Evolutionary conservation across 2,329 filamentous ascomycete genomes (phyloP), one percentile per base, ranked within the genome.

Genomic region (Aspergillus sp.): DNA sequence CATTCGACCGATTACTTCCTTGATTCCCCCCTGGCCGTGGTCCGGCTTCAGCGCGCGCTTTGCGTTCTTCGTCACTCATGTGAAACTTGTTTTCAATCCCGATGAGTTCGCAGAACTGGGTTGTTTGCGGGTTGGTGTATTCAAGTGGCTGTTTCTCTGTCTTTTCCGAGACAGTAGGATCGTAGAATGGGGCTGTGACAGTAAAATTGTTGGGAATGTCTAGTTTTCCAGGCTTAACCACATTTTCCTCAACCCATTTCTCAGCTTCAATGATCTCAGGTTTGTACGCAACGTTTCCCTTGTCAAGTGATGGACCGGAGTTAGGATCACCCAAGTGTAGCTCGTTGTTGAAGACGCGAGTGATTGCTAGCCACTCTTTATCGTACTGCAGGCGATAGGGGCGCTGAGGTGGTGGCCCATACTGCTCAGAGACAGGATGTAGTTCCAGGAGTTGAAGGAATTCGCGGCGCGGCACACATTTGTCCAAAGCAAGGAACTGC

Each of bases 341-440:
- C 36, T 80, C 75, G 3, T 73, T 57, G 36, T 86, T 80, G 60
- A 97, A 94, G 5, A 82, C 84, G 38, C 91, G 85, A 8, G 84
- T 90, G 53, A 98, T 96, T 38, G 93, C 86, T 5, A 98, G 81
- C 91, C 91, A 98, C 70, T 98, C 93, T 7, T 83, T 81, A 65
- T 98, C 93, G 63, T 98, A 97, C 42, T 82, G 73, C 0, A 96
- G 74, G 7, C 71, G 73, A 55, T 81, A 78, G 1, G 81, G 81
- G 2, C 72, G 67, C 10, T 70, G 29, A 4, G 29, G 10, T 6
- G 50, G 42, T 7, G 42, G 45, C 19, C 41, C 42, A 30, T 52
- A 45, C 3, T 65, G 52, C 0, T 67, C 49, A 10, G 74, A 69
- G 38, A 76, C 60, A 3, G 81, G 73, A 2, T 69, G 60, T 12